A percentile compares a stretch with the other conserved stretches of the same genome.
Evolutionary conservation across 2,329 filamentous ascomycete species (phyloP).

Genomic region (Cryphonectria japonica): DNA sequence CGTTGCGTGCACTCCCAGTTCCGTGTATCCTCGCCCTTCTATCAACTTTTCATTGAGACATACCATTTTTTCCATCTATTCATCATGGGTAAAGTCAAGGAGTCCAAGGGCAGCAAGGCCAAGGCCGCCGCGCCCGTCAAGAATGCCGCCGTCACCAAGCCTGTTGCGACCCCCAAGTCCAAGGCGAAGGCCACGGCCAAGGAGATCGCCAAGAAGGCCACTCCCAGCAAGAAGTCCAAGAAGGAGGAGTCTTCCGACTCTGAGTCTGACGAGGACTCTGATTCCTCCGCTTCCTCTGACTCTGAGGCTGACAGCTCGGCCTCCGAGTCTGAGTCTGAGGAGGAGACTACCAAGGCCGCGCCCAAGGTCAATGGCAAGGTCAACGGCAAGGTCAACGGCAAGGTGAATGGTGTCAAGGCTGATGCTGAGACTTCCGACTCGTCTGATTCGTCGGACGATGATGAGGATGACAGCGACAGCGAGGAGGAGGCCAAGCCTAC

Average conservation of each 20-base stretch:
- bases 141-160: slow-evolving; percentile 69
- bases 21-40: not conserved
- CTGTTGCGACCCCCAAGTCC: slow-evolving; percentile 64
- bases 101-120: slow-evolving; percentile 36
- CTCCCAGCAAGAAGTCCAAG: slow-evolving; percentile 51
- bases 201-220: slow-evolving; percentile 56
- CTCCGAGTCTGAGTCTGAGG: slow-evolving; percentile 44
- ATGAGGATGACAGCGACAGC: slow-evolving; percentile 37
- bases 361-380: slow-evolving; percentile 36
- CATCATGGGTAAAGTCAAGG: slow-evolving; percentile 61
- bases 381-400: slow-evolving; percentile 36
- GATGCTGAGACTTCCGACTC: slow-evolving; percentile 40
- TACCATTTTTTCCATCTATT: slow-evolving; percentile 30
- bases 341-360: slow-evolving; percentile 37
- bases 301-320: slow-evolving; percentile 42
- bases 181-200: slow-evolving; percentile 72
- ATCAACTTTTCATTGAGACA: slow-evolving; percentile 12
- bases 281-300: slow-evolving; percentile 42
- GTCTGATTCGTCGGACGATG: slow-evolving; percentile 40
- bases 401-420: slow-evolving; percentile 42
- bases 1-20: slow-evolving; percentile 21
- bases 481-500: slow-evolving; percentile 36
- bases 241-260: slow-evolving; percentile 45
- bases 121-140: slow-evolving; percentile 66
- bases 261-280: slow-evolving; percentile 38